These are phyloP conservation scores for Cutaneotrichosporon sp. DNA, from an alignment of 1,284 basidiomycete genomes.

Conservation along the genomic window DNA sequence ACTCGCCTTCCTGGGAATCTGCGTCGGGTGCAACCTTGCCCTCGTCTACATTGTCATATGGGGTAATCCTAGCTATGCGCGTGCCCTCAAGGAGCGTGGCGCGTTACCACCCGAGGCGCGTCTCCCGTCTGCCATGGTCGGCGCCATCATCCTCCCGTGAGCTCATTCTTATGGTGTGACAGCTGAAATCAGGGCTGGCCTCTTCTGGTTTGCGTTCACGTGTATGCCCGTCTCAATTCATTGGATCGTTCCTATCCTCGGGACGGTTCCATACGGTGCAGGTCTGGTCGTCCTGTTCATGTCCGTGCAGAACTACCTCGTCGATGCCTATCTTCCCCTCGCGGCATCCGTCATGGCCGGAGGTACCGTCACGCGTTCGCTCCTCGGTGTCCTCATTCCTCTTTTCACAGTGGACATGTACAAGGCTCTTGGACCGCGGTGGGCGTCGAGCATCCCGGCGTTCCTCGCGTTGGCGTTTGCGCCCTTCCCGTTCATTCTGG, in stretches of 20 bases:
- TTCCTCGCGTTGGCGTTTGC: constrained; percentile 61
- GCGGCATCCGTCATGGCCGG: constrained; percentile 64
- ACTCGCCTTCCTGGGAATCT: constrained; percentile 65
- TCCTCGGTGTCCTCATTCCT: constrained; percentile 62
- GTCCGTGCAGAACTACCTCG: constrained; percentile 57
- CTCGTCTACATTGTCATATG: constrained; percentile 59
- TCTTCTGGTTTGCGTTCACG: constrained; percentile 57
- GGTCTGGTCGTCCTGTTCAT: constrained; percentile 40
- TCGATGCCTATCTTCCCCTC: constrained; percentile 60
- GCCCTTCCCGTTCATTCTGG: constrained; percentile 56
- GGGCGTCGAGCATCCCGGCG: constrained; percentile 62
- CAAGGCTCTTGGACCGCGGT: constrained; percentile 59
- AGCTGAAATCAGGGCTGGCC: constrained; percentile 13
- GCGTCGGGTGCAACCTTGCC: constrained; percentile 60
- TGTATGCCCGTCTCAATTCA: constrained; percentile 58
- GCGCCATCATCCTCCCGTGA: constrained; percentile 60
- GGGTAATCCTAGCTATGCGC: constrained; percentile 31
- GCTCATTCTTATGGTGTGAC: constrained; percentile 30
- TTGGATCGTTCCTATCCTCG: constrained; percentile 64
- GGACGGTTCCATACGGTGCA: constrained; percentile 62
- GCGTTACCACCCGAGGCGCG: constrained; percentile 55
- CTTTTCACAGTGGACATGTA: constrained; percentile 62
- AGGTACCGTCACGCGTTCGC: constrained; percentile 66
- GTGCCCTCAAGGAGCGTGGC: constrained; percentile 23
- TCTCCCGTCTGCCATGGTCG: constrained; percentile 61